Evolutionary conservation across 2,329 filamentous ascomycete genomes (phyloP), one percentile per base, ranked within the genome.

Genomic region (Penicillium sumatraense): DNA sequence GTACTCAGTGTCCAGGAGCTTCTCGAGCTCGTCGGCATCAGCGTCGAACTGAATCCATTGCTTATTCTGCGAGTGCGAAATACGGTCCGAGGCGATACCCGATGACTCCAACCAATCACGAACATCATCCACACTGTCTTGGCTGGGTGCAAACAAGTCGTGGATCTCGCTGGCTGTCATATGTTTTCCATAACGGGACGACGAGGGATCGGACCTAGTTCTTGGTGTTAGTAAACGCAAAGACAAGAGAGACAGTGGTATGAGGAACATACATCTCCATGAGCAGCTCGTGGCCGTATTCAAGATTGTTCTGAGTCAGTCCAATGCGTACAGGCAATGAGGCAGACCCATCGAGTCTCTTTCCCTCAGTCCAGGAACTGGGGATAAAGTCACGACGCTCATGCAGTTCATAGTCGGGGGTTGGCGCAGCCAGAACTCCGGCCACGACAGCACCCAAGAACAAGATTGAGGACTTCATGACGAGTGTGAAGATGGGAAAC

Each of bases 1-100:
- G 60, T 77, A 79, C 44, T 75, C 61, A 0, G 76, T 72, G 27
- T 68, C 66, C 5, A 79, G 63, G 24, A 80, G 60, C 3, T 56
- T 53, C 54, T 78, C 75, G 3, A 74, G 66, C 42, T 76, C 73
- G 11, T 65, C 60, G 2, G 73, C 69, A 2, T 69, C 65, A 0
- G 72, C 70, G 21, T 75, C 69, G 52, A 80, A 78, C 11, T 73
- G 70, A 3, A 79, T 64, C 75, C 76, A 78, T 41, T 72, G 69
- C 41, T 68, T 68, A 53, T 72, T 72, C 23, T 55, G 51, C 1
- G 70, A 71, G 16, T 68, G 67, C 2, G 60, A 61, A 27, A 72
- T 50, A 2, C 69, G 67, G n/a, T 62, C 47, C 8, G 48, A 18
- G 6, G 60, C 38, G 38, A 72, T 64, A 1, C 70, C 68, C 11